A percentile compares a stretch with the other conserved stretches of the same genome.
phyloP scores from a whole-genome alignment of 2,329 filamentous ascomycete species.

The Amylocarpus encephaloides region DNA sequence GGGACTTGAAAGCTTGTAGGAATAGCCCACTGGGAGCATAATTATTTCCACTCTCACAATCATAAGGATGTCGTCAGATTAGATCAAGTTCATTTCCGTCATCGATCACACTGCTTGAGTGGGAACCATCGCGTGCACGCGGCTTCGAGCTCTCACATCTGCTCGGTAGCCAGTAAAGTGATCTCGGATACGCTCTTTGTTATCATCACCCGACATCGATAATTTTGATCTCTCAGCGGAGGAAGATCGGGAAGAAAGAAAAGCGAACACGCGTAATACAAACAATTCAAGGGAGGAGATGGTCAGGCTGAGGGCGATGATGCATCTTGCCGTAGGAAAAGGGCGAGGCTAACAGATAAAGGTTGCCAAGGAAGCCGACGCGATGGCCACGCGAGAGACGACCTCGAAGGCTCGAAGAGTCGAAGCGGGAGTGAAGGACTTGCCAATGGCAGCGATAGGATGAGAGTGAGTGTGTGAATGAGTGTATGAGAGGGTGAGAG shows the following conservation, averaged over 20 bases:
- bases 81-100: slow-evolving; percentile 31
- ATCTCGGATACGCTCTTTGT: slow-evolving; percentile 25
- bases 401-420: too few relatives aligned
- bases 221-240: too few relatives aligned
- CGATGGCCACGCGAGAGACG: not conserved
- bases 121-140: slow-evolving; percentile 20
- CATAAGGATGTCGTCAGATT: slow-evolving; percentile 28
- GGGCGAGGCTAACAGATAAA: not conserved
- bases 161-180: slow-evolving; percentile 8
- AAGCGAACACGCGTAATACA: not conserved
- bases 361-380: not conserved
- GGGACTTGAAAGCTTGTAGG: not conserved
- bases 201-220: slow-evolving; percentile 25
- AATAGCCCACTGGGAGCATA: not conserved
- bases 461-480: too few relatives aligned
- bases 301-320: not conserved
- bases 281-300: not conserved
- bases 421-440: too few relatives aligned
- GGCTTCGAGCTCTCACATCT: slow-evolving; percentile 22
- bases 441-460: too few relatives aligned
- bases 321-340: not conserved
- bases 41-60: not conserved
- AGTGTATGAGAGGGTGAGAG: not conserved
- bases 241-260: too few relatives aligned
- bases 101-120: slow-evolving; percentile 18